A percentile compares a stretch with the other conserved stretches of the same genome.
Conservation (phyloP, 2,329 filamentous ascomycete species). For the Tolypocladium nubicola region DNA sequence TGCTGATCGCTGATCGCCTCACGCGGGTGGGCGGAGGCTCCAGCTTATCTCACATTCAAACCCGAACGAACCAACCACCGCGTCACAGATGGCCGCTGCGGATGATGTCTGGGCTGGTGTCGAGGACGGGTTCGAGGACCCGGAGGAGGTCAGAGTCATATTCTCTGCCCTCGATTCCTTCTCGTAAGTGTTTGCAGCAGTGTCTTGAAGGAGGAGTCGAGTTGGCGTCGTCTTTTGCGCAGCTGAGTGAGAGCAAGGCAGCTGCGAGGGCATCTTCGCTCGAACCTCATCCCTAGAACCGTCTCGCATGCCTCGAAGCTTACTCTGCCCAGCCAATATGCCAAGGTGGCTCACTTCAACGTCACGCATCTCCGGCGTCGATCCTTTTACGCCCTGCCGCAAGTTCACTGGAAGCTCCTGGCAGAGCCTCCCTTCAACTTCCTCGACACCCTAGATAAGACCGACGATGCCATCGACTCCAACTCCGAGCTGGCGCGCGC, state of each 20-base stretch:
- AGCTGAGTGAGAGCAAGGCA: background rate
- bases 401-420: conserved; percentile 73
- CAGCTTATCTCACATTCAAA: background rate
- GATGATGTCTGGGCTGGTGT: conserved; percentile 47
- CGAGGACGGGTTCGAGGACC: conserved; percentile 58
- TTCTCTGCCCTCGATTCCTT: conserved; percentile 83
- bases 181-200: conserved; percentile 47
- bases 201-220: background rate
- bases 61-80: background rate
- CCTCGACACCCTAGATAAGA: conserved; percentile 62
- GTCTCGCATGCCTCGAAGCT: background rate
- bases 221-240: background rate
- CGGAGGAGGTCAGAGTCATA: conserved; percentile 71
- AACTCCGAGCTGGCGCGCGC: conserved; percentile 76
- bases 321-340: conserved; percentile 57
- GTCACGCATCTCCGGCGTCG: conserved; percentile 83
- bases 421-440: conserved; percentile 74
- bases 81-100: conserved; percentile 6
- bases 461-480: conserved; percentile 79
- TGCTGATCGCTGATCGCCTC: background rate
- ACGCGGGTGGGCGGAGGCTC: background rate
- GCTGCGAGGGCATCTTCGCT: background rate
- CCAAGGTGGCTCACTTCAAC: conserved; percentile 76
- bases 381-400: conserved; percentile 84
- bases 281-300: background rate